Conservation (phyloP, 768 basidiomycete species). For the Boletus edulis region DNA sequence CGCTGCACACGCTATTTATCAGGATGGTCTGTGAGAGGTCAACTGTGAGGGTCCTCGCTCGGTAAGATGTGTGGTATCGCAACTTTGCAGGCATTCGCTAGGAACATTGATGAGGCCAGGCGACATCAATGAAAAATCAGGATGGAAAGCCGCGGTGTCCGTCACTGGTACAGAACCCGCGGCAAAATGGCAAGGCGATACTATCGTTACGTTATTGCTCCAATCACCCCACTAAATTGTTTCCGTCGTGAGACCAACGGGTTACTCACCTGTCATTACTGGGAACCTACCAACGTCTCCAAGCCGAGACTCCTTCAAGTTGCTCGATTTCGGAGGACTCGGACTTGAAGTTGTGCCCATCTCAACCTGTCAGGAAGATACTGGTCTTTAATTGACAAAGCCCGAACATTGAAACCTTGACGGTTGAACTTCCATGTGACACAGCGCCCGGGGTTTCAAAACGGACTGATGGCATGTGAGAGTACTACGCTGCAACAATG, state of each 20-base stretch:
- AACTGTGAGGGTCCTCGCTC: conserved; percentile 27
- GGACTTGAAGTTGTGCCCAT: no score
- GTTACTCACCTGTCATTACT: not conserved
- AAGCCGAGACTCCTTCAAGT: conserved; percentile 18
- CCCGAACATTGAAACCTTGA: no score
- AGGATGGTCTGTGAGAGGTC: conserved; percentile 9
- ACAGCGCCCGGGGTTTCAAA: no score
- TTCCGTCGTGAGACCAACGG: not conserved
- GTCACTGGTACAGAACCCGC: no score
- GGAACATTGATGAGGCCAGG: not conserved
- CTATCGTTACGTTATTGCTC: no score
- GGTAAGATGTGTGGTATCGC: not conserved
- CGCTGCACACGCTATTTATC: not conserved
- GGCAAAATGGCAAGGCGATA: no score
- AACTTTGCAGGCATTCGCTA: conserved; percentile 22
- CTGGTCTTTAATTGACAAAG: no score
- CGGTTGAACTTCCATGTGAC: no score
- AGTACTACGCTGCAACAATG: no score
- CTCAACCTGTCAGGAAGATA: no score
- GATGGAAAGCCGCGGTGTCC: not conserved
- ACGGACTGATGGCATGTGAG: no score
- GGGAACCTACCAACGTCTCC: not conserved
- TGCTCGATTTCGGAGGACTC: no score
- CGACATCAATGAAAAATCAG: not conserved
- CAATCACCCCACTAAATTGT: not conserved